Evolutionary conservation across 495 filamentous ascomycete species (phyloP).

Genomic region (Aspergillus baeticus): DNA sequence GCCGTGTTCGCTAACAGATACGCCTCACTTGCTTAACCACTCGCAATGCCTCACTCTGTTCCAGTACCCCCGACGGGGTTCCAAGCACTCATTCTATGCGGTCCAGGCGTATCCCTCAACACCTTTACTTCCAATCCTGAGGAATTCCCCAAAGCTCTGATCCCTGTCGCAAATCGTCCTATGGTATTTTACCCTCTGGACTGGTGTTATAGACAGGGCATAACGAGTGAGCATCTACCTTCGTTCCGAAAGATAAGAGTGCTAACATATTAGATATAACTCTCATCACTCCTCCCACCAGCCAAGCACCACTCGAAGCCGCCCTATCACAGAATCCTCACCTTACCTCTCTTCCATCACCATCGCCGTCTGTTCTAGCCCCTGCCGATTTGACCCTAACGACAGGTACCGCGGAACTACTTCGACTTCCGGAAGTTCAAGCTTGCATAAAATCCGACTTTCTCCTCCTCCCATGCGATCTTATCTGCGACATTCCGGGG

Average conservation of each 20-base stretch:
- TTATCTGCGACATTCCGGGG: constrained; percentile 86
- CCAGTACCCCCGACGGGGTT: constrained; percentile 75
- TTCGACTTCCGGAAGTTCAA: constrained; percentile 74
- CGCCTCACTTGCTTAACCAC: too few relatives aligned
- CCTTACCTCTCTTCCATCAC: constrained; percentile 75
- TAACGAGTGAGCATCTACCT: constrained; percentile 58
- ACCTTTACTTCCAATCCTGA: constrained; percentile 90
- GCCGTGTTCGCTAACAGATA: too few relatives aligned
- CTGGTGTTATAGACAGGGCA: constrained; percentile 82
- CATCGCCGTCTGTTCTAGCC: constrained; percentile 71
- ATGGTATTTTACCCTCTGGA: constrained; percentile 96
- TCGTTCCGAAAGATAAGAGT: not conserved
- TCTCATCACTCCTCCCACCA: constrained; percentile 77
- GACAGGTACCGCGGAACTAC: constrained; percentile 85
- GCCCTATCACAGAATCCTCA: constrained; percentile 85
- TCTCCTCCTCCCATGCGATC: constrained; percentile 86
- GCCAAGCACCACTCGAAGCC: constrained; percentile 65
- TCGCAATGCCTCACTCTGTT: constrained; percentile 19
- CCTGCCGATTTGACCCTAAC: constrained; percentile 70
- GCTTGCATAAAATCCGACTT: constrained; percentile 77
- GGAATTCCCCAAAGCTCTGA: constrained; percentile 84
- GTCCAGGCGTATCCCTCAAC: constrained; percentile 83
- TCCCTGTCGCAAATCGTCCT: constrained; percentile 90
- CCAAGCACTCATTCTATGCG: constrained; percentile 91
- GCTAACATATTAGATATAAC: constrained; percentile 62